Evolutionary conservation across 1,284 basidiomycete genomes (phyloP).

Genomic region (Ceratobasidium sp.): DNA sequence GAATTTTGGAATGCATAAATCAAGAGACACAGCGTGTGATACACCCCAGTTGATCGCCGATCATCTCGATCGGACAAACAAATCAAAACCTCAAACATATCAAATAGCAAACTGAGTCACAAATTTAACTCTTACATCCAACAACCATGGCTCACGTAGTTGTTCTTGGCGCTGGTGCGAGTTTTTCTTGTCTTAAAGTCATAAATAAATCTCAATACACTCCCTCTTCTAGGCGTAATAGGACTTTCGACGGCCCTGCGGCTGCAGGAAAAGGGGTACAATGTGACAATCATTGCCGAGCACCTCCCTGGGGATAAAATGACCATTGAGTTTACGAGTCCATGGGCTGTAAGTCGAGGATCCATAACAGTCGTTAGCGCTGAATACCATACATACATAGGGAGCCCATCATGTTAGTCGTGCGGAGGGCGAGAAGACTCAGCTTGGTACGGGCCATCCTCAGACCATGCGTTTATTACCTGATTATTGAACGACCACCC

Average conservation of each 20-base stretch:
- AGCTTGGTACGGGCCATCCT: slow-evolving; percentile 50
- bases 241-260: slow-evolving; percentile 73
- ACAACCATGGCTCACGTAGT: slow-evolving; percentile 1
- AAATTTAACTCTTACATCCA: background rate
- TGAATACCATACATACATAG: slow-evolving; percentile 45
- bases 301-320: slow-evolving; percentile 69
- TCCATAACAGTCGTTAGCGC: background rate
- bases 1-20: too few species aligned
- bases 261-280: slow-evolving; percentile 64
- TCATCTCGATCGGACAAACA: background rate
- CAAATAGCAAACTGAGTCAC: background rate
- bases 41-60: too few species aligned
- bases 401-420: slow-evolving; percentile 74
- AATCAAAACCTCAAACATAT: background rate
- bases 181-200: background rate
- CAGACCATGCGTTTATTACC: background rate
- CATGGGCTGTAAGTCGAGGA: slow-evolving; percentile 69
- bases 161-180: slow-evolving; percentile 11
- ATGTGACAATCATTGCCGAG: slow-evolving; percentile 72
- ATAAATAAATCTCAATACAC: background rate
- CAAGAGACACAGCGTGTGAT: too few species aligned
- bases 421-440: slow-evolving; percentile 54
- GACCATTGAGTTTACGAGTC: slow-evolving; percentile 71
- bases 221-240: slow-evolving; percentile 60
- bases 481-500: background rate